Evolutionary conservation across 768 basidiomycete genomes (phyloP), one percentile per base, ranked within the genome.

Genomic region (Mycena albidolilacea): DNA sequence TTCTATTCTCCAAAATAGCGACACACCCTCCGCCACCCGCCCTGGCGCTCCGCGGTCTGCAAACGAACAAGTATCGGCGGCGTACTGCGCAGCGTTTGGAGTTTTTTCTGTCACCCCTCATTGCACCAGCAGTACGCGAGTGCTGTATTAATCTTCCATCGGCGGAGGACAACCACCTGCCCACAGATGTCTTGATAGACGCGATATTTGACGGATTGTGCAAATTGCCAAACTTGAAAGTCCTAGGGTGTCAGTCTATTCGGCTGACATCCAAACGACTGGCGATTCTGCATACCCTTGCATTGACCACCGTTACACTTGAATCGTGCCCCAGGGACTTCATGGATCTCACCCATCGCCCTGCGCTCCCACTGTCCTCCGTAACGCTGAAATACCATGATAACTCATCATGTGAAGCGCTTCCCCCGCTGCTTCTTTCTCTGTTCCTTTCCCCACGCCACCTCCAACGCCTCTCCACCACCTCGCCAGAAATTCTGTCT

Each of bases 101-200:
- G 46, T 76, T 76, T 23, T 76, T 76, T 17, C 41, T 70, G 19
- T 73, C 71, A 9, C 71, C 71, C 15, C 71, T 35, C 39, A 76
- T 76, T 7, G 75, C 75, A 35, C 71, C 71, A 37, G 75, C 71
- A 23, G 75, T 76, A 57, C 71, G 71, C 12, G 75, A 76, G 69
- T 69, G 69, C 52, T 72, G 71, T 62, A 70, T 76, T 39, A 71
- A 73, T 50, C 75, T 71, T 39, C 71, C 63, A 35, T 70, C 63
- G 17, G 35, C 66, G 61, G 73, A 71, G 62, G 73, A 69, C 10
- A 71, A 75, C 1, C 71, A 76, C 44, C 54, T 71, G 43, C 74
- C 70, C 64, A 69, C 74, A 63, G 74, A 75, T 46, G 71, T 75
- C 55, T 37, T 72, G 37, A 67, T 76, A 35, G 75, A 76, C 55